phyloP scores from a whole-genome alignment of 2,329 filamentous ascomycete species.

The Sporothrix pallida region DNA sequence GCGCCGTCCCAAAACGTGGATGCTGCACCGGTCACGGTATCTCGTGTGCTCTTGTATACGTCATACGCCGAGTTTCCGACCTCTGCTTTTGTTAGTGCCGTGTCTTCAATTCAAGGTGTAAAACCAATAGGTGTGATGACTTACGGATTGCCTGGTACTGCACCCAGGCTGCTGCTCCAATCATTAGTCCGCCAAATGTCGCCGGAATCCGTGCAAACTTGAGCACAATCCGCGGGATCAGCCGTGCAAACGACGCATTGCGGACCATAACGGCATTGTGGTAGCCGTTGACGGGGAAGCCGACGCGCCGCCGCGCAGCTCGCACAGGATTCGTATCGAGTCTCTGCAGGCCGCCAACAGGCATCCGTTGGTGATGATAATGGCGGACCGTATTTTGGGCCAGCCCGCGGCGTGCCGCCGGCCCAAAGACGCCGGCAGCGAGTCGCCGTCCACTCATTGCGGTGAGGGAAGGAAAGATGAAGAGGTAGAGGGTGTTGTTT shows the following conservation, averaged over 20 bases:
- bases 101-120: no score
- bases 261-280: conserved; percentile 75
- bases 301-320: conserved; percentile 67
- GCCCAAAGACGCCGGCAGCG: conserved; percentile 69
- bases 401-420: conserved; percentile 66
- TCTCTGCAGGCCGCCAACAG: conserved; percentile 71
- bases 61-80: conserved; percentile 79
- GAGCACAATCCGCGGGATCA: conserved; percentile 84
- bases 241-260: conserved; percentile 68
- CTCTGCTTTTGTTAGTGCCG: conserved; percentile 52
- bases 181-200: conserved; percentile 85
- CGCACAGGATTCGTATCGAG: conserved; percentile 65
- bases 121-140: conserved; percentile 42
- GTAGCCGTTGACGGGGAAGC: conserved; percentile 81
- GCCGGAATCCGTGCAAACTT: conserved; percentile 89
- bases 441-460: conserved; percentile 75
- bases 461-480: background rate
- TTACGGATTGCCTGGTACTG: conserved; percentile 92
- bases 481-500: no score
- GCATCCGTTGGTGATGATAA: conserved; percentile 64
- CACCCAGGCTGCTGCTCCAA: conserved; percentile 87
- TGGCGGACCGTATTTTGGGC: conserved; percentile 61
- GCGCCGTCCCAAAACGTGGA: conserved; percentile 73
- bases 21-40: conserved; percentile 72
- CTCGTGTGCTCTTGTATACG: conserved; percentile 73